Evolutionary conservation across 139 green algal genomes (phyloP).

Genomic region (Picochlorum sp.): DNA sequence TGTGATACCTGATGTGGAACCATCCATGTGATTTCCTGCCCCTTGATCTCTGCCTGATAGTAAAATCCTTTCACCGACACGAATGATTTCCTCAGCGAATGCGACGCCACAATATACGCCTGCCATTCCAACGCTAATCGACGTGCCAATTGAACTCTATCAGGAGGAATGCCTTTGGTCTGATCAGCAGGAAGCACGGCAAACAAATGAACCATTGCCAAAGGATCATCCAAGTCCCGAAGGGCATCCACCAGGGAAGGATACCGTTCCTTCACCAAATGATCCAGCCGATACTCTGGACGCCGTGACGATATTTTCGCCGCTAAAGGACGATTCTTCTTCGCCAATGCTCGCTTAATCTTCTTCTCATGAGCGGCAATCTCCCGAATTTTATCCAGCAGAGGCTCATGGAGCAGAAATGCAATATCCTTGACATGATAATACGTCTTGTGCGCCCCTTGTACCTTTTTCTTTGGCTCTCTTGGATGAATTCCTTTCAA

Average conservation of each 20-base stretch:
- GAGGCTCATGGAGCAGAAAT: constrained; percentile 90
- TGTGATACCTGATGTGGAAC: constrained; percentile 81
- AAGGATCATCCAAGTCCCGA: constrained; percentile 93
- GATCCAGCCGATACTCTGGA: constrained; percentile 81
- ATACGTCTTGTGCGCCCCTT: constrained; percentile 91
- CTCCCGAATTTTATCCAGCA: constrained; percentile 79
- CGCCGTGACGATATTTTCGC: constrained; percentile 43
- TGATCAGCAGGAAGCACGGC: constrained; percentile 72
- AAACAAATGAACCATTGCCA: constrained; percentile 96
- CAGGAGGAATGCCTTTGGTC: constrained; percentile 44
- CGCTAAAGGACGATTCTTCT: constrained; percentile 62
- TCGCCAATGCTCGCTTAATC: constrained; percentile 71
- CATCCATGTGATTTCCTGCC: constrained; percentile 91
- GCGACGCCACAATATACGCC: constrained; percentile 75
- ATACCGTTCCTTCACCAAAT: constrained; percentile 94
- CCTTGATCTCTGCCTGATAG: constrained; percentile 81
- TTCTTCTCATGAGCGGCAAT: constrained; percentile 12
- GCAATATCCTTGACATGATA: constrained; percentile 99
- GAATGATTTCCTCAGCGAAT: constrained; percentile 85
- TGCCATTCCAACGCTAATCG: constrained; percentile 89
- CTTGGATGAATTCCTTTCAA: constrained; percentile 96
- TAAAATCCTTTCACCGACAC: constrained; percentile 89
- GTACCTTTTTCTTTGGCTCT: constrained; percentile 93
- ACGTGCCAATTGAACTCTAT: constrained; percentile 33
- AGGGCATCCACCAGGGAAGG: constrained; percentile 95